These are phyloP conservation scores for Alternaria viburni DNA, from an alignment of 2,329 filamentous ascomycete genomes.

Conservation along the genomic window DNA sequence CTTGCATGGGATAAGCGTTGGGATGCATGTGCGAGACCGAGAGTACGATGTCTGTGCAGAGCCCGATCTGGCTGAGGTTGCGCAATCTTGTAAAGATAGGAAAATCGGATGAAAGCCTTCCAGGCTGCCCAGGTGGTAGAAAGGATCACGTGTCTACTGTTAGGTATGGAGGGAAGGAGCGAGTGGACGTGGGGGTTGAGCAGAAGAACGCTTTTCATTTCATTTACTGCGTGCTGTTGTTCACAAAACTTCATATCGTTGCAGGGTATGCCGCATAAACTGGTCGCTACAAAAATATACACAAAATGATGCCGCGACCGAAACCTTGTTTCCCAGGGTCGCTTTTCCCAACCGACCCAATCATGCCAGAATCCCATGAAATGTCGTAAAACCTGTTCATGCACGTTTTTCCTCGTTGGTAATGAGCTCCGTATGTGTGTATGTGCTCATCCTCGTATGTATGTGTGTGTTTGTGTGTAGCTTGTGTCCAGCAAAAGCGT, in stretches of 20 bases:
- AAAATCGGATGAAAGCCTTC: neutral
- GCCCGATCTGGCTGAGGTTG: neutral
- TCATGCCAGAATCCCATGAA: constrained; percentile 5
- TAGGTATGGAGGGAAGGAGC: neutral
- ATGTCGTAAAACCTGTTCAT: constrained; percentile 12
- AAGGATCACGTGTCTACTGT: neutral
- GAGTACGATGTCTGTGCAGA: constrained; percentile 2
- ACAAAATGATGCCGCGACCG: neutral
- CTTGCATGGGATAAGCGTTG: constrained; percentile 1
- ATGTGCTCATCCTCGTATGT: neutral
- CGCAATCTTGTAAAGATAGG: neutral
- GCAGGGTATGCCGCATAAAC: constrained; percentile 1
- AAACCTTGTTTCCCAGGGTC: neutral
- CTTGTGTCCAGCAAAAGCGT: constrained; percentile 21
- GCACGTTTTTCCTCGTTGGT: constrained; percentile 1
- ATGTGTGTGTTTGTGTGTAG: constrained; percentile 15
- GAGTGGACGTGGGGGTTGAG: neutral
- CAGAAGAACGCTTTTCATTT: neutral
- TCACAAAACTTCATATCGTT: neutral
- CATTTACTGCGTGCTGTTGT: neutral
- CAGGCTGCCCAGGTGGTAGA: too few relatives aligned
- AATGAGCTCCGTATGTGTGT: constrained; percentile 7
- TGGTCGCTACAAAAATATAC: constrained; percentile 11
- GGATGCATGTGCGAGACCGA: neutral
- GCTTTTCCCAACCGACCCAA: constrained; percentile 7